Evolutionary conservation across 176 grass and related monocot genomes (phyloP), one percentile per base, ranked within the genome.

Genomic region (Oryza coarctata): DNA sequence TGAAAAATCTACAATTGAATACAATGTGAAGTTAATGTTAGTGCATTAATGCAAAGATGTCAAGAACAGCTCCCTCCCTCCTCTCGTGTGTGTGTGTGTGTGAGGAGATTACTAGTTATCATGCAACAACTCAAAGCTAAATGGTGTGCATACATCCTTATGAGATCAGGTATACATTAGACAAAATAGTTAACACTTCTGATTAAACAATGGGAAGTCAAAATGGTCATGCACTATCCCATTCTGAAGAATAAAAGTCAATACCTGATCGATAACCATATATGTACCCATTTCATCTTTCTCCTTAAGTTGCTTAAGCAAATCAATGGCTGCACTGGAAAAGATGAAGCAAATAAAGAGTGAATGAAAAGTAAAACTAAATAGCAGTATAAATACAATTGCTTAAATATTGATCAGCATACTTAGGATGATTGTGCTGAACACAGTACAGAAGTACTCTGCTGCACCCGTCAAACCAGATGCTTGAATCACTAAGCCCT

Each of bases 241-340:
- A 4, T 47, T 66, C 66, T 26, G 44, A 92, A 76, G 31, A 49
- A 74, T 70, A 40, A 84, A 72, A 55, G 34, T 41, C 34, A 78
- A 43, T 77, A 98, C 95, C 95, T 91, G 86, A 93, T 89, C 87
- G 30, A 95, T 45, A 84, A 94, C 49, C 87, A 91, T 91, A 45
- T 86, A 88, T 31, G 85, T 85, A 90, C 90, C 87, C 39, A 66
- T 68, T 83, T 86, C 75, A 72, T 93, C 89, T 93, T 65, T 90
- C 72, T 89, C 86, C 88, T 87, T 89, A 20, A 98, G 82, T 75
- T 91, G 70, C 76, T 84, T 91, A 80, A 98, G 87, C 76, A 98
- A 91, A 73, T 80, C 78, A 82, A 98, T 75, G 50, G 90, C 92
- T 25, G 70, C 63, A 77, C 95, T 98, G 82, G 52, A 28, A 87